Evolutionary conservation across 2,329 filamentous ascomycete genomes (phyloP), one percentile per base, ranked within the genome.

Genomic region (Penicillium verrucosum): DNA sequence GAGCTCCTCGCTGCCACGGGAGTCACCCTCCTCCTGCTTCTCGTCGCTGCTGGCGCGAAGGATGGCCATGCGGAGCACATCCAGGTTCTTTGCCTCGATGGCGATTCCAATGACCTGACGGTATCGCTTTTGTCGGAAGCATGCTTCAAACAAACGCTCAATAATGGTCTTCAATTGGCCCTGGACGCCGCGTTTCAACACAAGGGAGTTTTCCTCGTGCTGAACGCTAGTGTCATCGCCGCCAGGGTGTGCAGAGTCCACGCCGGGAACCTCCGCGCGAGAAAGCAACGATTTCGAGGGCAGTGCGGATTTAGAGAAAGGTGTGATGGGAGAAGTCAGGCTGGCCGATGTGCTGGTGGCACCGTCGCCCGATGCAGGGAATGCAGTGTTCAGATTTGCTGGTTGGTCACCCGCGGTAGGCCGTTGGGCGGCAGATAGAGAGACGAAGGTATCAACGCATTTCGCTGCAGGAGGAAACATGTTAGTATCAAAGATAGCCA

Each of bases 361-460:
- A 57, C 92, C 90, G 63, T 84, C 80, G 25, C 83, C 78, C 38
- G 83, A 84, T 64, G 81, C 82, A 43, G 87, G 83, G 66, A 96
- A 94, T n/a, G 89, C 87, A 10, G 89, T 92, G 65, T 88, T 88
- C 45, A 96, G 80, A 68, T 90, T 84, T n/a, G 86, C 84, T 36
- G 88, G 80, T 41, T 77, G 73, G 60, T 81, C 77, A 60, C 79
- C 55, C 75, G 76, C 57, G 74, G 79, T 78, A 68, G 62, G 83
- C 72, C 60, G 81, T 76, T 78, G 79, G 72, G 84, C 78, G 58
- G 85, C 85, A 49, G 85, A 88, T 51, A 92, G 83, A 58, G 90
- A 87, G 70, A 99, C 97, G 79, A 97, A 99, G 64, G 95, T 95
- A 76, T 99, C 94, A 70, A 99, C 86, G 72, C 94, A 99, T 83